Percentiles rank a stretch among this genome's conserved stretches.
These are phyloP conservation scores for Apophysomyces sp. DNA, from an alignment of 371 early-diverging fungal species.

Conservation along the genomic window DNA sequence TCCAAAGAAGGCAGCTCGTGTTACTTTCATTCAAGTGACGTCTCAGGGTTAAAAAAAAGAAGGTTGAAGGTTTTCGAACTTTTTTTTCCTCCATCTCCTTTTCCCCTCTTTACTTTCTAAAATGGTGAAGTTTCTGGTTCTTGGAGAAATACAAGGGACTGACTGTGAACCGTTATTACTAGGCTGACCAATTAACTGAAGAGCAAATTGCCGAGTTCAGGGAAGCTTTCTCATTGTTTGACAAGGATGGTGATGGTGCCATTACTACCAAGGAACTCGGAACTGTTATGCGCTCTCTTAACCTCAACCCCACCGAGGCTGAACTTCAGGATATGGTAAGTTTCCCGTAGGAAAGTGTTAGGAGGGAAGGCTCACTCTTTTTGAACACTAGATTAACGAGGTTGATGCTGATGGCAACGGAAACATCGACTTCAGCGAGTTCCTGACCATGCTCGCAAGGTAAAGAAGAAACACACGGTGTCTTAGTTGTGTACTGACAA, in stretches of 20 bases:
- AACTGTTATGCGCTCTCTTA: conserved; percentile 91
- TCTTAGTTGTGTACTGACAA: not conserved
- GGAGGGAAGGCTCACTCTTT: not conserved
- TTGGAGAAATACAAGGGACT: not conserved
- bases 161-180: not conserved
- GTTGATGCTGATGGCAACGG: conserved; percentile 94
- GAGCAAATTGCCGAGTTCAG: conserved; percentile 87
- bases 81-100: conserved; percentile 1
- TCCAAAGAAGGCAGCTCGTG: not conserved
- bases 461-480: conserved; percentile 8
- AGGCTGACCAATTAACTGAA: conserved; percentile 91
- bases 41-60: not conserved
- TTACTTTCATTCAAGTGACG: not conserved
- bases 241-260: conserved; percentile 86
- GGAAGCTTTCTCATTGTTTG: conserved; percentile 41
- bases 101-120: not conserved
- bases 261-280: conserved; percentile 88
- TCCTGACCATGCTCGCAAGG: conserved; percentile 90
- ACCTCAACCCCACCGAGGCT: conserved; percentile 81
- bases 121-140: not conserved
- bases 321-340: conserved; percentile 78
- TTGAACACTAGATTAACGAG: conserved; percentile 66
- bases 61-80: not conserved
- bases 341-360: not conserved
- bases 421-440: conserved; percentile 91